These are phyloP conservation scores for Escovopsis sp. DNA, from an alignment of 2,329 filamentous ascomycete species.

Conservation along the genomic window DNA sequence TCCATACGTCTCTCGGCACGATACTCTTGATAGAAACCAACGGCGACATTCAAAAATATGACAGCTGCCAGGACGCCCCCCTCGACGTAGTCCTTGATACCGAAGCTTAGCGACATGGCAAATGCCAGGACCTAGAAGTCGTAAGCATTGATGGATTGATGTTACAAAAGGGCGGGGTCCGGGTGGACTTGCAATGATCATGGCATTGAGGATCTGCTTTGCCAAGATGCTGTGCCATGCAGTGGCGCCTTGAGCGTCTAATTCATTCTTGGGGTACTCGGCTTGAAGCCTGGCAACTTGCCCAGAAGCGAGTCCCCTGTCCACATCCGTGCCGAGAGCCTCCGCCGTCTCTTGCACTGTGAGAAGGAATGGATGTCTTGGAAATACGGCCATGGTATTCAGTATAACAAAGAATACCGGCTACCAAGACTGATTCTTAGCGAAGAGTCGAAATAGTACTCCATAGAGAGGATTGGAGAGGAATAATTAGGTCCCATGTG, in stretches of 20 bases:
- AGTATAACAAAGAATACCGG: too few species aligned
- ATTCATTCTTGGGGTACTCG: conserved; percentile 52
- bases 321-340: conserved; percentile 46
- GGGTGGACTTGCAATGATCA: conserved; percentile 47
- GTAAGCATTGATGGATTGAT: too few species aligned
- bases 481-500: too few species aligned
- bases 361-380: conserved; percentile 46
- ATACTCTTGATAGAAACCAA: conserved; percentile 52
- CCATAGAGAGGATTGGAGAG: conserved; percentile 7
- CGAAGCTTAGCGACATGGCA: conserved; percentile 59
- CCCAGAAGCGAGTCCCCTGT: conserved; percentile 48
- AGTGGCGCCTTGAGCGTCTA: conserved; percentile 53
- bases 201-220: conserved; percentile 62
- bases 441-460: conserved; percentile 5
- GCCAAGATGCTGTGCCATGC: conserved; percentile 58
- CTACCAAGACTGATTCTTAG: too few species aligned
- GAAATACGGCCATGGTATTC: conserved; percentile 24
- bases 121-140: conserved; percentile 53
- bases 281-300: conserved; percentile 45
- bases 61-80: conserved; percentile 52
- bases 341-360: conserved; percentile 46
- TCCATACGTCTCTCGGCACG: conserved; percentile 54
- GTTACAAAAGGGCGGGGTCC: background rate
- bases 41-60: conserved; percentile 53
- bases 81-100: conserved; percentile 52